Evolutionary conservation across 2,329 filamentous ascomycete species (phyloP), one percentile per base, ranked within the genome.

Genomic region (Diaporthe longicolla): DNA sequence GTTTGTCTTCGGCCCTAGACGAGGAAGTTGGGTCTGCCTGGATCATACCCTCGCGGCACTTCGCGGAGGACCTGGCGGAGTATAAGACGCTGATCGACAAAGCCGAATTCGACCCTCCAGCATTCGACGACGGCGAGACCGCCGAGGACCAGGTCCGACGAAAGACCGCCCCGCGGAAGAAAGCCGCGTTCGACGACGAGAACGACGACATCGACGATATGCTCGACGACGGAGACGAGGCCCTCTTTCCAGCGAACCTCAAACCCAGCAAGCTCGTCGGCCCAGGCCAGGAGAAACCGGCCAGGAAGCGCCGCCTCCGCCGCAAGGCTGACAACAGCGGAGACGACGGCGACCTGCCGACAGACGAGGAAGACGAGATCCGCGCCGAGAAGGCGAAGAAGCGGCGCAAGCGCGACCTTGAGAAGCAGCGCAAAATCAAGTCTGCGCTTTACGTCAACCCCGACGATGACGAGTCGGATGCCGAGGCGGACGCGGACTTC

Each of bases 401-500:
- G 71, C 88, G 92, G 50, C 88, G 90, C 71, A 87, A 92, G 70
- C 93, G 90, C 77, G 92, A 97, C 77, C 85, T 90, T n/a, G 94
- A 95, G 79, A 95, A 95, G 83, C 88, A 91, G 65, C 87, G 87
- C 43, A 93, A 93, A 80, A 93, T 97, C 84, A 98, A 98, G 86
- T 97, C 94, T 79, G 92, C 92, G 32, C 84, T 96, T 52, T 96
- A 92, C 79, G 93, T 99, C 68, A 90, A 93, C 73, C 92, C 93
- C 50, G 95, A 93, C 77, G 97, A 98, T 80, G 97, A 98, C 70
- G 95, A 98, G 78, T 92, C 89, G n/a, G 95, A 98, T 79, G 94
- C 95, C 61, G 89, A 90, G 73, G 90, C 94, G 21, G 87, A 88
- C 66, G 82, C 86, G 29, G 91, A 89, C 26, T 98, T 98, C 83